Evolutionary conservation across 495 filamentous ascomycete genomes (phyloP), one percentile per base, ranked within the genome.

Genomic region (Xanthoparmelia taractica): DNA sequence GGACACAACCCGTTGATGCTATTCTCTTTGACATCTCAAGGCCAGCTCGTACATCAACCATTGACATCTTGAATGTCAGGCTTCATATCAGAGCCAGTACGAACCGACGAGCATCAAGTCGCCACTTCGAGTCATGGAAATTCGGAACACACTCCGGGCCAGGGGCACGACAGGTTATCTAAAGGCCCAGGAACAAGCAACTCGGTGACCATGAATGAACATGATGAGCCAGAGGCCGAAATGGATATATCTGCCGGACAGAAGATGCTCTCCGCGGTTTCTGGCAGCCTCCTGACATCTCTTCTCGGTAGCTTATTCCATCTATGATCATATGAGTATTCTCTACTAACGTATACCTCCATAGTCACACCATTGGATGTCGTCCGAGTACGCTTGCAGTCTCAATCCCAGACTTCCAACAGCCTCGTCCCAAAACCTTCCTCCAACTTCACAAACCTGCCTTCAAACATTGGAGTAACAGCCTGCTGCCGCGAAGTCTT

Each of bases 401-500:
- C 95, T 0, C 92, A 97, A 79, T 79, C 79, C 15, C 63, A 79
- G 65, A 61, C 81, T 66, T 64, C 74, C 11, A 62, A 77, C 47
- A 66, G 72, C 27, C 77, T 72, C 38, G 20, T 10, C 17, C 59
- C 71, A 8, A 74, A 72, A 25, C 10, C 73, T 69, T 36, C 76
- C 72, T 12, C 77, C 47, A 75, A 82, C 56, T 86, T 92, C 72
- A 84, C 84, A 52, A 82, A 86, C 60, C 75, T 85, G 58, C 89
- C 78, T 63, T 84, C 79, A 6, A 90, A 90, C 67, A 85, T 97
- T 47, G 95, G 94, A 65, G 91, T 97, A 41, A 96, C 95, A 10
- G 84, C 92, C 37, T 98, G 94, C 75, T 98, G 94, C 71, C 85
- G 94, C 59, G 94, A 98, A 76, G 92, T 97, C 41, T 97, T 98